These are phyloP conservation scores for Botrytis byssoidea DNA, from an alignment of 2,329 filamentous ascomycete genomes.

Conservation along the genomic window DNA sequence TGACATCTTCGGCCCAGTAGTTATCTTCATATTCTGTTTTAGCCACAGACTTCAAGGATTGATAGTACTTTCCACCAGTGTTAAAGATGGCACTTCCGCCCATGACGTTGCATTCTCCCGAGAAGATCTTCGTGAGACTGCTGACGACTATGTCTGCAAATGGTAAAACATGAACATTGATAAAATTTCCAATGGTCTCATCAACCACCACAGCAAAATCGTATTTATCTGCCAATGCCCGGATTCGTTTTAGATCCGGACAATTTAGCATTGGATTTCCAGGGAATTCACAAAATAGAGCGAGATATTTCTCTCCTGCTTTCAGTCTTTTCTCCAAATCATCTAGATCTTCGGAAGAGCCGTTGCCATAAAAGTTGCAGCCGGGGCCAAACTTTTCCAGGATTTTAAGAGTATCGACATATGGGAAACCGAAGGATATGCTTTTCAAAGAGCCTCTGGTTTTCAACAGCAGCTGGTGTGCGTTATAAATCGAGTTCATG, in stretches of 20 bases:
- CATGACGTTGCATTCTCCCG: constrained; percentile 98
- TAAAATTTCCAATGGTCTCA: constrained; percentile 94
- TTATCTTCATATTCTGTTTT: constrained; percentile 74
- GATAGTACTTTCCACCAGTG: constrained; percentile 68
- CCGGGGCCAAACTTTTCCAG: constrained; percentile 92
- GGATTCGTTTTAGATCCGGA: constrained; percentile 81
- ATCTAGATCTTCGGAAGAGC: constrained; percentile 74
- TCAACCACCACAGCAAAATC: constrained; percentile 90
- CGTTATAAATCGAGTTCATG: constrained; percentile 94
- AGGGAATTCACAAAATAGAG: constrained; percentile 92
- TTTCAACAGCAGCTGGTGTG: constrained; percentile 71
- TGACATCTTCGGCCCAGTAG: constrained; percentile 89
- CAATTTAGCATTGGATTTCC: constrained; percentile 86
- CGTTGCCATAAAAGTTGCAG: constrained; percentile 82
- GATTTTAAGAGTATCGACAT: constrained; percentile 94
- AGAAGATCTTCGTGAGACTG: constrained; percentile 95
- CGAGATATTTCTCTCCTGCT: constrained; percentile 73
- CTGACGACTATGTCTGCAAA: constrained; percentile 90
- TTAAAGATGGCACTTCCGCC: constrained; percentile 72
- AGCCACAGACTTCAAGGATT: constrained; percentile 64
- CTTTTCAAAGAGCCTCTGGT: constrained; percentile 67
- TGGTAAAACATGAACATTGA: constrained; percentile 90
- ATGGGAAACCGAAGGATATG: constrained; percentile 94
- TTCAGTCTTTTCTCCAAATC: constrained; percentile 73
- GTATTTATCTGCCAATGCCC: constrained; percentile 73